Evolutionary conservation across 2,329 filamentous ascomycete species (phyloP), one percentile per base, ranked within the genome.

Genomic region (Exophiala spinifera): DNA sequence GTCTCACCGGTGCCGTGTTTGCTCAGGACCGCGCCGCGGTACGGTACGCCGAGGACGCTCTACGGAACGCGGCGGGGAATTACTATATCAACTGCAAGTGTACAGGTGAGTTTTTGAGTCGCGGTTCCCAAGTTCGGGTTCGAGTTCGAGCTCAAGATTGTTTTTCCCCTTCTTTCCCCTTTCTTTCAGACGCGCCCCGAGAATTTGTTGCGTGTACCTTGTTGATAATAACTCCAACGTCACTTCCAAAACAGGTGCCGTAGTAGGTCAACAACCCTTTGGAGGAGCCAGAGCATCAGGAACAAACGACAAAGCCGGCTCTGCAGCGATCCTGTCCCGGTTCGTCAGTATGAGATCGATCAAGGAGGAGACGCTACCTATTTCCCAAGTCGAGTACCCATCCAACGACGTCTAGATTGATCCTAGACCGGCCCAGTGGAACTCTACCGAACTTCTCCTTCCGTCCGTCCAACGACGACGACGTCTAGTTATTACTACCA

Each of bases 41-140:
- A 55, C 79, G 84, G 20, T 78, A 78, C 52, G 88, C 87, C 0
- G 87, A 91, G 70, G 82, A 90, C 63, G 80, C 78, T 57, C 77
- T 92, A 49, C 78, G 87, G 61, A 84, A 91, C 67, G 76, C 85
- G 0, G 88, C 88, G 0, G 88, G 88, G 39, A 92, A 92, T 76
- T 91, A 91, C 70, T 92, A 92, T 74, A 79, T 92, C 73, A 92
- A 91, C 75, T 88, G 85, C 76, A 91, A 91, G 80, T 86, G 75
- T 57, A 82, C 79, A 2, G 79, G 76, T 47, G 68, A 74, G 57
- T 54, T 31, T 10, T 5, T 2, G 7, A 31, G 4, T 31, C 25
- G n/a, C n/a, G n/a, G n/a, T n/a, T n/a, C n/a, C n/a, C n/a, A n/a
- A n/a, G n/a, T n/a, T n/a, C n/a, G n/a, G n/a, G n/a, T n/a, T n/a